Conservation (phyloP, 225 moss, liverwort and hornwort species). For the Pleurozium schreberi region DNA sequence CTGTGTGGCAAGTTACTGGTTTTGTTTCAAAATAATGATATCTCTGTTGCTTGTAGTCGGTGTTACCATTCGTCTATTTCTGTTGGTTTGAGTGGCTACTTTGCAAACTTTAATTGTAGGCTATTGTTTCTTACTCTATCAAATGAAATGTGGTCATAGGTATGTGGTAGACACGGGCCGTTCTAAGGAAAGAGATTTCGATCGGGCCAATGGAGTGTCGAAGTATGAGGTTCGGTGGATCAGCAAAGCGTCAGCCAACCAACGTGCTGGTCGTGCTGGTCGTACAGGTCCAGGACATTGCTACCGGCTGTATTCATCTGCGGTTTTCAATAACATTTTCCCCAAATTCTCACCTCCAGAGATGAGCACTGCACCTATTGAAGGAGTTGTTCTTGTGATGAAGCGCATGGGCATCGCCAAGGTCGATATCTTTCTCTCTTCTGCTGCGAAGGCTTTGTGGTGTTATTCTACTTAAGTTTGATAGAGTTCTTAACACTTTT, state of each 20-base stretch:
- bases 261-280: slow-evolving; percentile 94
- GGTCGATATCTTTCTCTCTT: slow-evolving; percentile 21
- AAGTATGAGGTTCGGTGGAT: slow-evolving; percentile 97
- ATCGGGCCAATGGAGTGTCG: slow-evolving; percentile 70
- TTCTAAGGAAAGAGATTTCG: slow-evolving; percentile 78
- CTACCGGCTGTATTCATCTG: slow-evolving; percentile 95
- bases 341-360: slow-evolving; percentile 77
- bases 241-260: slow-evolving; percentile 97
- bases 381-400: slow-evolving; percentile 93
- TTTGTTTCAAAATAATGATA: background rate
- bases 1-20: background rate
- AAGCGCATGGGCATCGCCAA: slow-evolving; percentile 98
- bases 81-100: background rate
- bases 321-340: slow-evolving; percentile 77
- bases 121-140: background rate
- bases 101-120: background rate
- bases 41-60: background rate
- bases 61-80: background rate
- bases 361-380: slow-evolving; percentile 83
- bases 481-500: background rate
- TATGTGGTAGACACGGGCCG: slow-evolving; percentile 97
- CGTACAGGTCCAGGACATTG: slow-evolving; percentile 97
- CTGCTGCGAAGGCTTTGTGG: background rate
- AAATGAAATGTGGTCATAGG: slow-evolving; percentile 6
- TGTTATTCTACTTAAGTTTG: background rate